phyloP scores from a whole-genome alignment of 257 asterid species.

The Petunia axillaris region DNA sequence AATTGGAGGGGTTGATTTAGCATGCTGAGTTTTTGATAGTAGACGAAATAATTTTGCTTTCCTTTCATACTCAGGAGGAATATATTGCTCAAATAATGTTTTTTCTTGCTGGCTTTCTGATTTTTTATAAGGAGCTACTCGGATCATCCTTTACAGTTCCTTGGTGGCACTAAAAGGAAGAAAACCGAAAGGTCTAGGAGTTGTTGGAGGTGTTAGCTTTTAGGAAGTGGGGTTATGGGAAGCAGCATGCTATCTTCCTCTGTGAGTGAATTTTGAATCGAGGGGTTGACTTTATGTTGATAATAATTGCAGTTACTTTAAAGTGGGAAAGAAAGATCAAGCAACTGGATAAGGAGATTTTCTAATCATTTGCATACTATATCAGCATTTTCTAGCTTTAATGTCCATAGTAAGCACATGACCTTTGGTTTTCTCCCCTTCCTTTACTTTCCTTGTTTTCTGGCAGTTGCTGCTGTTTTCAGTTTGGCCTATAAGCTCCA shows the following conservation, averaged over 20 bases:
- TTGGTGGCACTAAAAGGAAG: not conserved
- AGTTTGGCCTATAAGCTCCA: constrained; percentile 90
- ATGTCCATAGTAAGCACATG: not conserved
- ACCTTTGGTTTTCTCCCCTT: not conserved
- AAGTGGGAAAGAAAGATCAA: not conserved
- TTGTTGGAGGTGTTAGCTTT: not conserved
- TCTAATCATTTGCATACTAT: not conserved
- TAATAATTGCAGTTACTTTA: not conserved
- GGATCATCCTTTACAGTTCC: not conserved
- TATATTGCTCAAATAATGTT: not conserved
- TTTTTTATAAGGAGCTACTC: not conserved
- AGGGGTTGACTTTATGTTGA: not conserved
- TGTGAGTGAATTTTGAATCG: not conserved
- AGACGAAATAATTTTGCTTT: not conserved
- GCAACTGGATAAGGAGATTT: constrained; percentile 11
- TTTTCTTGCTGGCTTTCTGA: not conserved
- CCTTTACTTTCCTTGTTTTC: not conserved
- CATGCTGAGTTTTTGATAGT: constrained; percentile 4
- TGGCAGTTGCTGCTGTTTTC: constrained; percentile 93
- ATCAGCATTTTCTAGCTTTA: not conserved
- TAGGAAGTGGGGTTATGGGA: not conserved
- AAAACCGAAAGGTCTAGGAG: not conserved
- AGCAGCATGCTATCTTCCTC: constrained; percentile 1
- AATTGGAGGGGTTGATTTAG: constrained; percentile 1
- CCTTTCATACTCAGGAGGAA: not conserved